Evolutionary conservation across 176 grass and related monocot genomes (phyloP).

Genomic region (Stipa capillata): DNA sequence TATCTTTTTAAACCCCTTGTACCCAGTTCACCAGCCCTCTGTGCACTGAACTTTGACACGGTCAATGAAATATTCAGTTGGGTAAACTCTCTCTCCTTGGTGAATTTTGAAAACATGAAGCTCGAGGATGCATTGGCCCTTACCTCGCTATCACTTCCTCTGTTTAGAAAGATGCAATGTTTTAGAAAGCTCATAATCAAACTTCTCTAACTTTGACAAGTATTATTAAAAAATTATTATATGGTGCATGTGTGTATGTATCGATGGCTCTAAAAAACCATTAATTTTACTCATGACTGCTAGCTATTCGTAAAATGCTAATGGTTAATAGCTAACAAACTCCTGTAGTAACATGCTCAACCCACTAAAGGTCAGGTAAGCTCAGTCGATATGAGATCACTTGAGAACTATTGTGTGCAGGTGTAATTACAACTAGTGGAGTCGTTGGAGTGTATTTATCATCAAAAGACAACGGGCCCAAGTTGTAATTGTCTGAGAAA

Average conservation of each 20-base stretch:
- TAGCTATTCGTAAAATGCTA: no score
- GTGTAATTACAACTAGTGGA: no score
- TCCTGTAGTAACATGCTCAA: no score
- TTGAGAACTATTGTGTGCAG: no score
- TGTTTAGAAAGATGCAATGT: neutral
- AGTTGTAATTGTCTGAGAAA: no score
- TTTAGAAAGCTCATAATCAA: neutral
- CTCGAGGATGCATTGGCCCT: neutral
- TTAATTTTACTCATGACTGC: no score
- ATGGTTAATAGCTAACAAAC: no score
- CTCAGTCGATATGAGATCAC: no score
- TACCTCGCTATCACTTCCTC: neutral
- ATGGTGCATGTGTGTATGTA: neutral
- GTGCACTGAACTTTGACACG: neutral
- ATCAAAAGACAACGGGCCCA: no score
- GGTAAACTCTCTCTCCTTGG: neutral
- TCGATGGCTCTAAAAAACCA: no score
- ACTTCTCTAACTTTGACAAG: neutral
- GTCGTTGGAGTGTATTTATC: no score
- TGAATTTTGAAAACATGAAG: neutral
- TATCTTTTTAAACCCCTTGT: neutral
- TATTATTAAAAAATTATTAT: neutral
- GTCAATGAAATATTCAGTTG: neutral
- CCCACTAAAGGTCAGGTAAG: no score
- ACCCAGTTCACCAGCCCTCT: neutral